Evolutionary conservation across 306 rosid genomes (phyloP).

Genomic region (Arachis stenosperma): DNA sequence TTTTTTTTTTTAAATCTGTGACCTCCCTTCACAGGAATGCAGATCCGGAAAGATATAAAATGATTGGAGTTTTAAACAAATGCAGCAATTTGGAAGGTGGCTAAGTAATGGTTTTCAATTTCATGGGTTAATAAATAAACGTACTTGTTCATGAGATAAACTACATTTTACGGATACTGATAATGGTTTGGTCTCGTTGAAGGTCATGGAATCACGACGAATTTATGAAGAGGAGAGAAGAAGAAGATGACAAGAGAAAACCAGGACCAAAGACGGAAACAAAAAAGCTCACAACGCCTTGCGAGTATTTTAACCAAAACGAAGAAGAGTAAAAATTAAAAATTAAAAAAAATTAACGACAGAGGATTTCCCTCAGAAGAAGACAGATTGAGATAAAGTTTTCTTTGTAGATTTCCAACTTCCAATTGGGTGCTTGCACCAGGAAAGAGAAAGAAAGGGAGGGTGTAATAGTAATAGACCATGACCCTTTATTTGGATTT

Average conservation of each 20-base stretch:
- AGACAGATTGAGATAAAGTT: conserved; percentile 20
- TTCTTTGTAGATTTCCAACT: conserved; percentile 35
- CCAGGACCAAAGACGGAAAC: background rate
- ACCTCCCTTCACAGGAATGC: conserved; percentile 1
- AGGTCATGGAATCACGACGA: background rate
- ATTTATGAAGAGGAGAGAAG: conserved; percentile 2
- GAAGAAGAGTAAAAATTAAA: too few species aligned
- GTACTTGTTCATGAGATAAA: conserved; percentile 37
- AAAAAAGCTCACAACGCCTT: conserved; percentile 26
- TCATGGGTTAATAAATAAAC: conserved; percentile 7
- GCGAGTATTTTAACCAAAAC: conserved; percentile 12
- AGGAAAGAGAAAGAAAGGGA: conserved; percentile 7
- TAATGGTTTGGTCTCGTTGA: conserved; percentile 15
- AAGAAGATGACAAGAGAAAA: conserved; percentile 18
- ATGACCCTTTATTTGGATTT: too few species aligned
- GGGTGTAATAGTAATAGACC: background rate
- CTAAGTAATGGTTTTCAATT: conserved; percentile 32
- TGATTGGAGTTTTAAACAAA: conserved; percentile 6
- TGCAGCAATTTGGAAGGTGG: conserved; percentile 30
- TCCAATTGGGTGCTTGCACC: conserved; percentile 21
- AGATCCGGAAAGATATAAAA: conserved; percentile 35
- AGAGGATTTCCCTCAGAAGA: background rate
- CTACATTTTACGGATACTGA: conserved; percentile 33
- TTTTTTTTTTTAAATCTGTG: too few species aligned
- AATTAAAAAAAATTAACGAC: conserved; percentile 21